A percentile compares a stretch with the other conserved stretches of the same genome.
These are phyloP conservation scores for Candida nitratophila DNA, from an alignment of 805 yeast genomes.

Conservation along the genomic window DNA sequence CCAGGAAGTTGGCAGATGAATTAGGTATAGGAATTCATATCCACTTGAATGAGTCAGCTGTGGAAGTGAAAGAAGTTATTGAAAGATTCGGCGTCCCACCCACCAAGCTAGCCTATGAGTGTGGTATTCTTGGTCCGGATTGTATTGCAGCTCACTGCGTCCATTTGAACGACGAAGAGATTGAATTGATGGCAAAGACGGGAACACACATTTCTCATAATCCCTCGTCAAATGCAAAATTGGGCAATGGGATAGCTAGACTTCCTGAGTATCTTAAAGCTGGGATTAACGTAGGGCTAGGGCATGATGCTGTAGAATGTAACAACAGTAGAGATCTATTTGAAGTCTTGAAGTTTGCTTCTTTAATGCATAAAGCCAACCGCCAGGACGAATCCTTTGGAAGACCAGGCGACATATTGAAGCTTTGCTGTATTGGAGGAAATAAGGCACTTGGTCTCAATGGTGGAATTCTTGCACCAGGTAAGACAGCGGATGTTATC, in stretches of 20 bases:
- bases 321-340: constrained; percentile 2
- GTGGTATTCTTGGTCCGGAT: constrained; percentile 4
- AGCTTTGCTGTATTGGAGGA: constrained; percentile 4
- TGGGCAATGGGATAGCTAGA: constrained; percentile 5
- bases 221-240: constrained; percentile 4
- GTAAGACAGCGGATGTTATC: constrained; percentile 3
- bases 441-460: constrained; percentile 1
- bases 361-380: constrained; percentile 5
- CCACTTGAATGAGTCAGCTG: constrained; percentile 4
- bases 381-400: constrained; percentile 2
- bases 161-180: constrained; percentile 4
- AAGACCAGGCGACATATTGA: constrained; percentile 1
- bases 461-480: constrained; percentile 1
- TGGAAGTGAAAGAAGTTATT: constrained; percentile 2
- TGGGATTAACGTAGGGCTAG: constrained; percentile 3
- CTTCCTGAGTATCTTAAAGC: background rate
- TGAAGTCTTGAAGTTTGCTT: constrained; percentile 3
- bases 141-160: constrained; percentile 7
- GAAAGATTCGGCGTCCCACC: constrained; percentile 1
- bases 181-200: constrained; percentile 2
- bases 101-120: constrained; percentile 3
- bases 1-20: constrained; percentile 3
- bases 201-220: constrained; percentile 4
- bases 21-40: constrained; percentile 4
- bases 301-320: constrained; percentile 6